A percentile compares a stretch with the other conserved stretches of the same genome.
Evolutionary conservation across 2,329 filamentous ascomycete species (phyloP).

Genomic region (Aureobasidium mangrovei): DNA sequence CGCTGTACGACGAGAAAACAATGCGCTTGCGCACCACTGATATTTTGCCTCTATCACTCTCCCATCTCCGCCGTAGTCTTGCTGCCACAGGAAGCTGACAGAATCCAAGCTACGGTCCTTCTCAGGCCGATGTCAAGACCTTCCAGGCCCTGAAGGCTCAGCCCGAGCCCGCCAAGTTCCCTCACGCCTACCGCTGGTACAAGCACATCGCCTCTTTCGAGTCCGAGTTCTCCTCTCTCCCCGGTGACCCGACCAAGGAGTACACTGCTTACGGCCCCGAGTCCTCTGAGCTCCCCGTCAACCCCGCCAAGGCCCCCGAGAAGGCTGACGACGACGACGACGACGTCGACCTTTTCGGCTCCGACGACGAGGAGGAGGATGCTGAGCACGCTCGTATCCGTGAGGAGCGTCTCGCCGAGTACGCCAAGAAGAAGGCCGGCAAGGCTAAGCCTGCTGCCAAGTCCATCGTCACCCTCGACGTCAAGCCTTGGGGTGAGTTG

Average conservation of each 20-base stretch:
- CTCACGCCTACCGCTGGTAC: slow-evolving; percentile 94
- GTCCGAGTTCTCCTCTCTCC: slow-evolving; percentile 81
- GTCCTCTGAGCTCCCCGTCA: slow-evolving; percentile 63
- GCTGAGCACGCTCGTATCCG: slow-evolving; percentile 74
- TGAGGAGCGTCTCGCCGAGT: slow-evolving; percentile 84
- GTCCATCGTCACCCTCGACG: slow-evolving; percentile 89
- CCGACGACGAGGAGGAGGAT: slow-evolving; percentile 89
- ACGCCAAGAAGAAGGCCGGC: slow-evolving; percentile 92
- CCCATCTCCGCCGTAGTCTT: slow-evolving; percentile 10
- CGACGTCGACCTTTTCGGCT: slow-evolving; percentile 88
- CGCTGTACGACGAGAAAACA: slow-evolving; percentile 67
- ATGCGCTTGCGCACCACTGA: slow-evolving; percentile 74
- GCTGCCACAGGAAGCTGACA: slow-evolving; percentile 17
- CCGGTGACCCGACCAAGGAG: slow-evolving; percentile 82
- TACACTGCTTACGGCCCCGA: slow-evolving; percentile 91
- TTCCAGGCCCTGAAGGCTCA: slow-evolving; percentile 78
- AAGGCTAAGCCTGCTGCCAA: slow-evolving; percentile 91
- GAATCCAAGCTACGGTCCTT: slow-evolving; percentile 51
- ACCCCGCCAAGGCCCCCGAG: slow-evolving; percentile 75
- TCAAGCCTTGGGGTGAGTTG: slow-evolving; percentile 95
- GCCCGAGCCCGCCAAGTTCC: slow-evolving; percentile 79
- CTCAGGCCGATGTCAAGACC: slow-evolving; percentile 91
- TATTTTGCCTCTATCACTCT: slow-evolving; percentile 14
- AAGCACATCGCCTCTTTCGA: slow-evolving; percentile 94
- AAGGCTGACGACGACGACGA: slow-evolving; percentile 64